Conservation (phyloP, 441 rosid genomes). For the Gossypium schwendimanii region DNA sequence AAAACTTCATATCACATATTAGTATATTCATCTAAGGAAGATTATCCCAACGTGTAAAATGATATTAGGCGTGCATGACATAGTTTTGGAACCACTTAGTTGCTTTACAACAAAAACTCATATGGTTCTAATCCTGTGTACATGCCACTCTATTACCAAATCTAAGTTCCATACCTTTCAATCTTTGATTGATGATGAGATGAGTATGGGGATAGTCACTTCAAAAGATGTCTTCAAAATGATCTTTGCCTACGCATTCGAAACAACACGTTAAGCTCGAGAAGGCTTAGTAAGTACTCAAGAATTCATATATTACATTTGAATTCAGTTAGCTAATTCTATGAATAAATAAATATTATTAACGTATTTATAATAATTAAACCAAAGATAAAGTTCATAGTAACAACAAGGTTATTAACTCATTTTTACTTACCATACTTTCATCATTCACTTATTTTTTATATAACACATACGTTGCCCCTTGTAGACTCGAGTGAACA, state of each 20-base stretch:
- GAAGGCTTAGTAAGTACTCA: background rate
- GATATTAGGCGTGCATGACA: background rate
- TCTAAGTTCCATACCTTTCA: background rate
- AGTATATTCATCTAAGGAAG: background rate
- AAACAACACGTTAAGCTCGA: too few species aligned
- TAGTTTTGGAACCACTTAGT: background rate
- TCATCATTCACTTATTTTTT: background rate
- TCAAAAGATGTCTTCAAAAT: background rate
- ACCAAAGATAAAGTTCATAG: too few species aligned
- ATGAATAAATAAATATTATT: background rate
- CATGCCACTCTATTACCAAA: background rate
- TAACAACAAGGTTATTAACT: background rate
- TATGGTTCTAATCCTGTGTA: background rate
- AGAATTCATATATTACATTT: background rate
- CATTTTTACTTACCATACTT: background rate
- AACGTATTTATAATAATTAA: too few species aligned
- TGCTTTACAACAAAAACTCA: background rate
- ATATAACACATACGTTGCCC: background rate
- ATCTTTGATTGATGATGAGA: background rate
- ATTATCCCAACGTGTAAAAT: background rate
- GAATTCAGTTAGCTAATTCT: background rate
- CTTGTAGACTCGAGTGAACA: background rate
- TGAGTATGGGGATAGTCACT: background rate
- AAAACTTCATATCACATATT: too few species aligned
- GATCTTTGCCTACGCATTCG: background rate